A percentile compares a stretch with the other conserved stretches of the same genome.
phyloP scores from a whole-genome alignment of 306 rosid species.

The Pueraria montana region DNA sequence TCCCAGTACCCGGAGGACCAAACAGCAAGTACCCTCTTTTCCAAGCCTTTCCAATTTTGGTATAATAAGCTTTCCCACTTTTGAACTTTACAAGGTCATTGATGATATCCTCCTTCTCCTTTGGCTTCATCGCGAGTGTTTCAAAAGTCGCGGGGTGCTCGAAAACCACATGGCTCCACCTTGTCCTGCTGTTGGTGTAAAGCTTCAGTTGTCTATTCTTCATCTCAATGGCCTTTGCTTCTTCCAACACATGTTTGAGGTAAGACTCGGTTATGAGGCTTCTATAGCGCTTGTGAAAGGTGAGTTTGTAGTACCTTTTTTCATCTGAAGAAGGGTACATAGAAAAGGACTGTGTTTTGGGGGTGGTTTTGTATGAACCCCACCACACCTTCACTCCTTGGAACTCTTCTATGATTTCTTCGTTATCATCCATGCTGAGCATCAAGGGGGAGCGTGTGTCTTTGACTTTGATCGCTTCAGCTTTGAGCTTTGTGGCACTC shows the following conservation, averaged over 20 bases:
- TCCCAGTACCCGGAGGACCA: conserved; percentile 75
- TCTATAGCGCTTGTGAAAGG: conserved; percentile 49
- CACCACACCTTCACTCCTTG: conserved; percentile 59
- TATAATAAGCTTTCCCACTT: conserved; percentile 57
- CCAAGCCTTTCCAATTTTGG: conserved; percentile 68
- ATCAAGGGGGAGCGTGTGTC: conserved; percentile 42
- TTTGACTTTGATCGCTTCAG: conserved; percentile 44
- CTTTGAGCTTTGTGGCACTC: conserved; percentile 54
- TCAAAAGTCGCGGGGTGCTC: conserved; percentile 65
- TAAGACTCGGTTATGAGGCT: conserved; percentile 41
- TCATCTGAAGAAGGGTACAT: conserved; percentile 45
- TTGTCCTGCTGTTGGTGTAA: conserved; percentile 37
- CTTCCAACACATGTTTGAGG: conserved; percentile 48
- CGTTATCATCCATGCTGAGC: conserved; percentile 59
- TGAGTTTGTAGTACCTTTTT: conserved; percentile 48
- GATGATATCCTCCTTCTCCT: conserved; percentile 51
- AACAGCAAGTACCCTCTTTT: conserved; percentile 64
- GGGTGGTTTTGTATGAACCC: conserved; percentile 15
- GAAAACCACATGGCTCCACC: conserved; percentile 58
- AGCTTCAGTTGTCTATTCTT: conserved; percentile 55
- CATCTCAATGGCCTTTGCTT: conserved; percentile 47
- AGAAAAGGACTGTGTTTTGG: neutral
- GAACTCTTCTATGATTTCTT: conserved; percentile 59
- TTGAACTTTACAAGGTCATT: conserved; percentile 57
- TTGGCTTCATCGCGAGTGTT: conserved; percentile 53